Evolutionary conservation across 352 stramenopile genomes (phyloP), one percentile per base, ranked within the genome.

Genomic region (Globisporangium iwayamae): DNA sequence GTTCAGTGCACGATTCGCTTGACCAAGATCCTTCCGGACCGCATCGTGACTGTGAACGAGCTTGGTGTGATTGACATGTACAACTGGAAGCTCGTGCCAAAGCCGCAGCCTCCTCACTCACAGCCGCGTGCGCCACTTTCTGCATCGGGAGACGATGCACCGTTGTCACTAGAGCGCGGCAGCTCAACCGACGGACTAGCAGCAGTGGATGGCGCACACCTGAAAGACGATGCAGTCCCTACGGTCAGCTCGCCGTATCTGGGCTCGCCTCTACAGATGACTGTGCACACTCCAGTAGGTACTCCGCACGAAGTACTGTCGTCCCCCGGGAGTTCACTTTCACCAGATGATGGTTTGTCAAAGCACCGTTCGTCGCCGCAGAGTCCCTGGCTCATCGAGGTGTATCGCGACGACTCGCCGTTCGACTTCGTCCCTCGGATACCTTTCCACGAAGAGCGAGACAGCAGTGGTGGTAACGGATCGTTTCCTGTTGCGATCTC

Each of bases 1-100:
- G 84, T 77, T 0, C 65, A 74, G 41, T 88, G 76, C 45, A 62
- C 72, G 1, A 84, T 93, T 28, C 64, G 79, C 18, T 56, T 87
- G 69, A 70, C 93, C 30, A 87, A 91, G 66, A 85, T 94, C 47
- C 74, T 92, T 1, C 73, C 83, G 0, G 87, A 94, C 58, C 83
- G 84, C 10, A 72, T 96, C 18, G 60, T 96, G 22, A 91, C 78
- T 22, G 74, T 96, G 28, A 95, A 94, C 60, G 84, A 93, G 25
- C 70, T 94, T 4, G 87, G 87, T 1, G 86, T 94, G 18, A 79
- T 96, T n/a, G 87, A 96, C 57, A 53, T 94, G 4, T 90, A 91
- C 73, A 81, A 91, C 60, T 96, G 87, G 85, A 94, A 89, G 46
- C 63, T 96, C 4, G 16, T 81, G 14, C 74, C 85, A 2, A 91